A percentile compares a stretch with the other conserved stretches of the same genome.
These are phyloP conservation scores for Cystoisospora suis DNA, from an alignment of 169 alveolate species.

Conservation along the genomic window DNA sequence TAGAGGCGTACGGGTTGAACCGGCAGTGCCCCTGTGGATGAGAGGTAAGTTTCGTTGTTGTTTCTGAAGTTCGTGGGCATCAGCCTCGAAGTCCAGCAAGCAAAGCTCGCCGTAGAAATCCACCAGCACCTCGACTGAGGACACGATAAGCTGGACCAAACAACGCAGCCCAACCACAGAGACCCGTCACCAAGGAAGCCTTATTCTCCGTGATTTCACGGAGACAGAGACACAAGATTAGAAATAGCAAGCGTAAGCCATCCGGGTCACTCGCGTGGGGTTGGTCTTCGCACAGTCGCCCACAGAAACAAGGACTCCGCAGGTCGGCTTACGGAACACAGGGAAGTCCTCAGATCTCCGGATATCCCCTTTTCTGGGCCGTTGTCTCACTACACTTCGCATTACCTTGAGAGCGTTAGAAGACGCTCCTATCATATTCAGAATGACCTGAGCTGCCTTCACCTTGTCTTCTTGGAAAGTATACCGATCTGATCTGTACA, in stretches of 20 bases:
- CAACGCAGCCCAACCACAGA: no score
- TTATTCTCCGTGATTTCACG: no score
- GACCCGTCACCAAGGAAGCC: no score
- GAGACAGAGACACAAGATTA: no score
- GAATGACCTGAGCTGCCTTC: conserved; percentile 1
- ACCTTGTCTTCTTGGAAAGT: conserved; percentile 2
- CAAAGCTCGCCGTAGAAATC: conserved; percentile 16
- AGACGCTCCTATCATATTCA: not conserved
- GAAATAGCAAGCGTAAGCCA: no score
- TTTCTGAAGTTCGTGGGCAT: not conserved
- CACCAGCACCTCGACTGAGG: not conserved
- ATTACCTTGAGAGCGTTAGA: not conserved
- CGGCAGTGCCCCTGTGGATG: not conserved
- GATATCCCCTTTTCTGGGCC: not conserved
- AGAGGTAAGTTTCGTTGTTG: not conserved
- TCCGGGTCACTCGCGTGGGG: no score
- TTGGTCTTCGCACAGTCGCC: no score
- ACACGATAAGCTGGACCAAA: not conserved
- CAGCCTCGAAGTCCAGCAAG: not conserved
- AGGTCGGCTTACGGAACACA: no score
- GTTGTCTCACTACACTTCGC: not conserved
- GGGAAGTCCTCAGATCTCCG: no score
- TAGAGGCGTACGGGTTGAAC: not conserved
- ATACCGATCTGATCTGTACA: not conserved
- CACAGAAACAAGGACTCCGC: no score